Base-by-base conservation (phyloP, 768 basidiomycete genomes). In the Lactarius quietus region DNA sequence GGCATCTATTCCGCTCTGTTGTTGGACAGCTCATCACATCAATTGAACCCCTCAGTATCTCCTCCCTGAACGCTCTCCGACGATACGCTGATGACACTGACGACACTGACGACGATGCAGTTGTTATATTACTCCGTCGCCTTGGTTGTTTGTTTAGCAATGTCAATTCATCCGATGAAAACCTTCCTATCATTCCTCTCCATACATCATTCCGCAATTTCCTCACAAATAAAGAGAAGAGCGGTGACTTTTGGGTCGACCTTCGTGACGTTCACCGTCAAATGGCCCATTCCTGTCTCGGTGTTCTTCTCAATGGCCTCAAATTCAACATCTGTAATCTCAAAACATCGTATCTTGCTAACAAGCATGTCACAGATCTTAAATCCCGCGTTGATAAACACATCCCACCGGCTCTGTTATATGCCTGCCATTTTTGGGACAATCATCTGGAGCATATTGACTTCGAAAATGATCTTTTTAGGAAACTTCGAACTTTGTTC, bases 1-100 rank as follows among this genome's bases (percentile, higher is more conserved):
- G 20, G 31, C 12, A 20, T 51, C 31, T 52, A 31, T 60, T 60
- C 29, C 59, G 59, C 26, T 36, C 23, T 14, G 59, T 51, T 10
- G 12, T 60, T 20, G 59, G 59, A 45, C 59, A 60, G 14, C 43
- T 60, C 26, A 7, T 60, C 9, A 20, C 59, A n/a, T 28, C 59
- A 0, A 48, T 48, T 26, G 45, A 48, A 48, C 45, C 45, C 6
- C 45, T 48, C 23, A 48, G 23, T 26, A 6, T 48, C 45, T 10
- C 2, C 23, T 48, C 45, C 45, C 23, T 48, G 14, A 26, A n/a
- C 45, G 15, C 45, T 26, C 45, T 48, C n/a, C 45, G 45, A 48
- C 23, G 5, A 48, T 12, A 20, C 28, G 14, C 26, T 15, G 3
- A 15, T 5, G 38, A 38, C n/a, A n/a, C n/a, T n/a, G 53, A 54